Evolutionary conservation across 129 eudicot genomes (phyloP).

Genomic region (Erigeron canadensis): DNA sequence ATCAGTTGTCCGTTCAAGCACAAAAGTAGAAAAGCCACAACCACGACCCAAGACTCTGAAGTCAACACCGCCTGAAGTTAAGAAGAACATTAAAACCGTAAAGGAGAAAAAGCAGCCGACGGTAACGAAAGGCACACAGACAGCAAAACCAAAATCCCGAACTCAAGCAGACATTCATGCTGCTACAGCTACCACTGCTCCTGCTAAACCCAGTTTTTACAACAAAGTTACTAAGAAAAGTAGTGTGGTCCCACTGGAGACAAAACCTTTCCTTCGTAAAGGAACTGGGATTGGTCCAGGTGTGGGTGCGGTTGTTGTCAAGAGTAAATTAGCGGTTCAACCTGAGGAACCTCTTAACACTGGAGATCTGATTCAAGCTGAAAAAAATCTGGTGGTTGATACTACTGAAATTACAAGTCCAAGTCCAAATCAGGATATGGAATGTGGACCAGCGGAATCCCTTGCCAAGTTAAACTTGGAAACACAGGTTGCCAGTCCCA

Average conservation of each 20-base stretch:
- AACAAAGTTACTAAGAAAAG: conserved; percentile 84
- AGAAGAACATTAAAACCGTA: conserved; percentile 37
- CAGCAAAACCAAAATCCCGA: conserved; percentile 47
- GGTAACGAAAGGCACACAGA: conserved; percentile 36
- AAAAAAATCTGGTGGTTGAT: conserved; percentile 35
- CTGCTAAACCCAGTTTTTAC: conserved; percentile 64
- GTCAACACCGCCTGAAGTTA: conserved; percentile 48
- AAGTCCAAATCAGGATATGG: conserved; percentile 40
- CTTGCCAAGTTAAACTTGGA: conserved; percentile 25
- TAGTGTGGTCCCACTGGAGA: conserved; percentile 94
- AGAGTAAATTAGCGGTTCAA: conserved; percentile 44
- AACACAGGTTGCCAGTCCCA: conserved; percentile 29
- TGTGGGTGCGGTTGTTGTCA: conserved; percentile 48
- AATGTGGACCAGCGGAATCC: conserved; percentile 29
- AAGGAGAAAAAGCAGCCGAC: conserved; percentile 57
- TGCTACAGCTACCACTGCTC: conserved; percentile 29
- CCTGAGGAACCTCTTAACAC: conserved; percentile 44
- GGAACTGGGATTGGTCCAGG: conserved; percentile 64
- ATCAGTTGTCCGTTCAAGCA: conserved; percentile 48
- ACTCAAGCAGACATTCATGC: conserved; percentile 29
- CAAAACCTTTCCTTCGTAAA: conserved; percentile 82
- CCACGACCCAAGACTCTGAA: conserved; percentile 46
- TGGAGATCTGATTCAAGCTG: conserved; percentile 34
- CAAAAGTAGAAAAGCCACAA: conserved; percentile 58
- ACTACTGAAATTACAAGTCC: conserved; percentile 34